Conservation (phyloP, 129 eudicot species). For the Centrapalus pauciflorus region DNA sequence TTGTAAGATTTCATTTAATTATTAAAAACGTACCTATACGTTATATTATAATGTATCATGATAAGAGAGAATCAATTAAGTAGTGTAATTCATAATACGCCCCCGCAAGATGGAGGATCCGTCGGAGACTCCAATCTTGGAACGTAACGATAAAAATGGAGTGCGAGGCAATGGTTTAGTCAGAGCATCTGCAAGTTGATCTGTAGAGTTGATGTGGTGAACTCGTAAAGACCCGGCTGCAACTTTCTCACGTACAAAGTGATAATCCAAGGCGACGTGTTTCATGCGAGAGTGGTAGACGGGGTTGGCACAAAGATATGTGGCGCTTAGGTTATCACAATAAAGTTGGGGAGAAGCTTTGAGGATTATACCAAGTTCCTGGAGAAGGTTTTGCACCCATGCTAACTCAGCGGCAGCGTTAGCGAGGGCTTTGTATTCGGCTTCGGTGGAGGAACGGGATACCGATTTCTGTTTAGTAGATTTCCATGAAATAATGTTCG, state of each 20-base stretch:
- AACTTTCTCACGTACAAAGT: not conserved
- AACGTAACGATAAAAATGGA: not conserved
- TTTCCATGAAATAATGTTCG: too few relatives aligned
- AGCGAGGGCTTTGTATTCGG: not conserved
- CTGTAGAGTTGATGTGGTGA: not conserved
- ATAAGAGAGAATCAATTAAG: too few relatives aligned
- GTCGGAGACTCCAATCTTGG: conserved; percentile 11
- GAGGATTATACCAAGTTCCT: not conserved
- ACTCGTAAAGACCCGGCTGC: not conserved
- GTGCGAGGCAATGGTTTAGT: not conserved
- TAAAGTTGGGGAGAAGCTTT: not conserved
- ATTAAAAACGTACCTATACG: too few relatives aligned
- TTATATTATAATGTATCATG: too few relatives aligned
- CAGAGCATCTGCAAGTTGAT: not conserved
- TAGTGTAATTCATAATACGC: too few relatives aligned
- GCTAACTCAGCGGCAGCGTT: not conserved
- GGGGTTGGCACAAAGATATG: not conserved
- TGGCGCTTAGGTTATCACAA: not conserved
- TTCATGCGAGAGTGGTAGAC: conserved; percentile 1
- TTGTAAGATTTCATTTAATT: too few relatives aligned
- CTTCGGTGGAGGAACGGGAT: not conserved
- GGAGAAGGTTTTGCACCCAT: not conserved
- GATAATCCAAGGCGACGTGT: not conserved
- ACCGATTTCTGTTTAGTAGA: not conserved
- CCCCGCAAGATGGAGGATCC: conserved; percentile 7